Evolutionary conservation across 768 basidiomycete genomes (phyloP), one percentile per base, ranked within the genome.

Genomic region (Boletus insuetus): DNA sequence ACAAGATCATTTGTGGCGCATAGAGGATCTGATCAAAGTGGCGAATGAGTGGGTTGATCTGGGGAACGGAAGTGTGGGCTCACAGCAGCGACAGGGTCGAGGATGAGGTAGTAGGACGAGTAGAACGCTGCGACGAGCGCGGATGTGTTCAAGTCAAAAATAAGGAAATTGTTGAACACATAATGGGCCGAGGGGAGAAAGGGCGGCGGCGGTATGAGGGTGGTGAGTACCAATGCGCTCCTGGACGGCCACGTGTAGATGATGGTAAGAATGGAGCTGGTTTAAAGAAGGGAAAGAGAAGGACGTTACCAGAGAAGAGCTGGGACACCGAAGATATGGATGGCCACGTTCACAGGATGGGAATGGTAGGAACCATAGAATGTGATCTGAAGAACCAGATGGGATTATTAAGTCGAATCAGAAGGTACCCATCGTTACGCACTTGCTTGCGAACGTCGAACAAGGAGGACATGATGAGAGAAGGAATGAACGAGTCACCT

Each of bases 291-390:
- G 57, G 37, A 54, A 60, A 44, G 47, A 47, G 45, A 35, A 13
- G 3, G 50, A 53, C 77, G 43, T 56, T 62, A 89, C 94, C 93
- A 98, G 53, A 92, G 68, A 57, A 97, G 79, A 55, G 88, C 66
- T 8, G 94, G 94, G 13, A 96, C 93, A 60, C 85, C 93, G 56
- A 91, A 65, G 62, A 94, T 77, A 71, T 98, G 96, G 58, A 98
- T 91, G 51, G 80, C 71, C 60, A 98, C 74, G 69, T 98, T 98
- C 58, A 84, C 73, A 26, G 82, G 83, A 69, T 96, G 87, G 16
- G 84, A 77, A 71, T 97, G 94, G 73, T 97, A 97, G 48, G 93
- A 87, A 19, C 92, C 93, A 69, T 98, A 98, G 78, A 96, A 96
- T 24, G 86, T 78, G 66, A 98, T 80, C 93, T 97, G 57, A 24